These are phyloP conservation scores for Aspergillus sclerotialis DNA, from an alignment of 2,329 filamentous ascomycete species.

Conservation along the genomic window DNA sequence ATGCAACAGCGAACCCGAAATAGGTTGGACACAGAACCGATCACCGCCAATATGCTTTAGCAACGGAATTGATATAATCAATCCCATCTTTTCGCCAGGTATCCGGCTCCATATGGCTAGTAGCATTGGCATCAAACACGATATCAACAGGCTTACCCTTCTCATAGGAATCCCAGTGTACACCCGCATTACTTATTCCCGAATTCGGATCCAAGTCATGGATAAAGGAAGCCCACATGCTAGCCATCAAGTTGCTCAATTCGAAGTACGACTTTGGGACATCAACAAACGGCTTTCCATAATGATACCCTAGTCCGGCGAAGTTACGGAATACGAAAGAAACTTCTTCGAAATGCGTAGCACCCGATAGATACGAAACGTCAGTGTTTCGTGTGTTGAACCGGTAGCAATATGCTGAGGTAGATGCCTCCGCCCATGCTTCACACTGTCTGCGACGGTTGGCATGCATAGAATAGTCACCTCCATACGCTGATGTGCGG, in stretches of 20 bases:
- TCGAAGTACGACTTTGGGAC: conserved; percentile 36
- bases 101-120: conserved; percentile 39
- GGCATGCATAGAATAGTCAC: conserved; percentile 52
- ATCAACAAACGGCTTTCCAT: conserved; percentile 28
- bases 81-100: conserved; percentile 34
- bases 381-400: conserved; percentile 51
- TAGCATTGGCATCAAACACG: conserved; percentile 45
- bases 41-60: conserved; percentile 18
- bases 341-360: conserved; percentile 52
- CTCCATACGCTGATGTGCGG: conserved; percentile 47
- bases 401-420: conserved; percentile 54
- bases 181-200: conserved; percentile 12
- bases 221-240: conserved; percentile 49
- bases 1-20: not conserved
- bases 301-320: conserved; percentile 40
- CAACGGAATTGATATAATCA: conserved; percentile 23
- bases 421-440: conserved; percentile 41
- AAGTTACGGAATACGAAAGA: conserved; percentile 50
- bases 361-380: conserved; percentile 35
- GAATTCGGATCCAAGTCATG: conserved; percentile 40
- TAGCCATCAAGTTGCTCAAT: conserved; percentile 43
- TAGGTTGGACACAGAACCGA: not conserved
- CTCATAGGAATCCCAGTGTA: conserved; percentile 42
- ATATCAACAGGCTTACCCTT: conserved; percentile 38
- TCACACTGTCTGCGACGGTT: conserved; percentile 48